Conservation (phyloP, 768 basidiomycete species). For the Lactarius psammicola region DNA sequence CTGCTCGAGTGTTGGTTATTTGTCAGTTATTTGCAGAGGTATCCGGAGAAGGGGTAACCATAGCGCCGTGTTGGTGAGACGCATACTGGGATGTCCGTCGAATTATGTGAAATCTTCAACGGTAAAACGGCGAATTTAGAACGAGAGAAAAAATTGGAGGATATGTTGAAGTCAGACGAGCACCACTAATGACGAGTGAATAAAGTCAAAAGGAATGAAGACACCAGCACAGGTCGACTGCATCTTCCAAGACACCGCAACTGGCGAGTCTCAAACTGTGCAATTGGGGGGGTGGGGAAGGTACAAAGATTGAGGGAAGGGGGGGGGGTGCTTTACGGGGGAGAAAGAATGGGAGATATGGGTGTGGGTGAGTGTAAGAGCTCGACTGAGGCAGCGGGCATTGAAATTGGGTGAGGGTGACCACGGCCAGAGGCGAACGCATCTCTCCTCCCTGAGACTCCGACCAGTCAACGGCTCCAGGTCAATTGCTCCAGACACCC, state of each 20-base stretch:
- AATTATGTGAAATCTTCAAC: not conserved
- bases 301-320: not conserved
- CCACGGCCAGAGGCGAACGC: not conserved
- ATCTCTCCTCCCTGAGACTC: not conserved
- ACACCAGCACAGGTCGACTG: not conserved
- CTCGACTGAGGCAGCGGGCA: conserved; percentile 9
- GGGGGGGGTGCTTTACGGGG: not conserved
- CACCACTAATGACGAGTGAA: too few relatives aligned
- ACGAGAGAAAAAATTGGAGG: not conserved
- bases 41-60: not conserved
- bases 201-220: not conserved
- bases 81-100: not conserved
- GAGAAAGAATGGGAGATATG: not conserved
- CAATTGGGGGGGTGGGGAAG: not conserved
- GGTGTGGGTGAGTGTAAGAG: fast-evolving
- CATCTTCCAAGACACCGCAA: not conserved
- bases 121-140: not conserved
- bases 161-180: too few relatives aligned
- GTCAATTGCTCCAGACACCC: not conserved
- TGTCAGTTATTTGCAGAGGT: not conserved
- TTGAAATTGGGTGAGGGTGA: conserved; percentile 2
- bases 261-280: not conserved
- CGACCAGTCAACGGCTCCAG: not conserved
- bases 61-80: too few relatives aligned
- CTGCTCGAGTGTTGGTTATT: not conserved